Base-by-base conservation (phyloP, 2,329 filamentous ascomycete species). In the Penicillium sp. region DNA sequence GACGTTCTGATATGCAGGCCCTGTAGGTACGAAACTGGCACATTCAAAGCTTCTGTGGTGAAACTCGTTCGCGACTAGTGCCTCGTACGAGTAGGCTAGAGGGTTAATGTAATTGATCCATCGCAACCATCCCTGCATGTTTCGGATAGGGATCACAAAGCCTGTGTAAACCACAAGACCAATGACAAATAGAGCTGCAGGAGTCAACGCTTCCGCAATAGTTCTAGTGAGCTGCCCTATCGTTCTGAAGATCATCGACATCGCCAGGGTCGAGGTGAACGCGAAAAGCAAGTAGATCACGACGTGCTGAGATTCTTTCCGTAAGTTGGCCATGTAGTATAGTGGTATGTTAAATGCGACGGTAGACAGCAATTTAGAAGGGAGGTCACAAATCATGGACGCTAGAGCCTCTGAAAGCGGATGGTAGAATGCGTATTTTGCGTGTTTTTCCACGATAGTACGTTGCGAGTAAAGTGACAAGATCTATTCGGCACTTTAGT, bases 271-370 rank as follows among this genome's bases (percentile, higher is more conserved):
- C 3, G 84, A 84, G 55, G 80, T 68, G 74, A 93, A 91, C 2
- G 84, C 86, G 64, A 91, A 80, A 46, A 96, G 77, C 46, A 90
- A 72, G 79, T 89, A 94, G 76, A 91, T 88, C 80, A 96, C 96
- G 78, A 93, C 86, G 87, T 0, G 89, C 78, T 59, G n/a, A n/a
- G n/a, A n/a, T n/a, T 88, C 85, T 49, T 90, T 80, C 45, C 88
- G 82, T 20, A 96, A 76, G 56, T 91, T 89, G 1, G 88, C 87
- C 84, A 96, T 87, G 71, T 96, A 95, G 75, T 96, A 96, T 3
- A 96, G 71, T 1, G 83, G 78, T 18, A 91, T 45, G 68, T 95
- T 93, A 78, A 93, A 94, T 3, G 82, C 70, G 54, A 93, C 80
- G 1, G 83, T 75, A 62, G 91, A 91, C n/a, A 72, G 37, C 7